Conservation (phyloP, 768 basidiomycete genomes). For the Tephrocybe sp. region DNA sequence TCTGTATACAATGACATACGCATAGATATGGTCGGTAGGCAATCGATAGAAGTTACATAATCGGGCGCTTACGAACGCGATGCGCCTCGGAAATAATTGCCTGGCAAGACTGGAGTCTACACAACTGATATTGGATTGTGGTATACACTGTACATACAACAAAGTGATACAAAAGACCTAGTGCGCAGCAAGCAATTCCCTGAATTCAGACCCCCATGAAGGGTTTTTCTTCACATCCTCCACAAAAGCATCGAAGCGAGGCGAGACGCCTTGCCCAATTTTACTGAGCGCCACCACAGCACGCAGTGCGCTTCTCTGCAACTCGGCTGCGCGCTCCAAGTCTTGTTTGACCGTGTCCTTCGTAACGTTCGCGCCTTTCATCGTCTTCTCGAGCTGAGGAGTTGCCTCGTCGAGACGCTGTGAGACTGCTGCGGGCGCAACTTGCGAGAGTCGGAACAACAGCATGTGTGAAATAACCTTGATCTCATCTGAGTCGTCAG, state of each 20-base stretch:
- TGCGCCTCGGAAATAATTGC: too few species aligned
- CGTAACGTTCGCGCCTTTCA: conserved; percentile 85
- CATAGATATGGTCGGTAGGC: too few species aligned
- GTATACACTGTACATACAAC: not conserved
- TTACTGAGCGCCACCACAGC: conserved; percentile 87
- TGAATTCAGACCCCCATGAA: conserved; percentile 71
- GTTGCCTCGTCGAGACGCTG: conserved; percentile 85
- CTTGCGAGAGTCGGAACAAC: conserved; percentile 85
- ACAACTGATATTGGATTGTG: too few species aligned
- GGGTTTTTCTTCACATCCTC: conserved; percentile 67
- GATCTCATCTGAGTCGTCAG: conserved; percentile 93
- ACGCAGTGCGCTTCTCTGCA: conserved; percentile 87
- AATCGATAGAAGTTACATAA: too few species aligned
- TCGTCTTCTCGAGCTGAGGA: conserved; percentile 81
- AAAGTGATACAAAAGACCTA: not conserved
- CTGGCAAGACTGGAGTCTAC: too few species aligned
- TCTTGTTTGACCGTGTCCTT: conserved; percentile 98
- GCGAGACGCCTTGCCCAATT: conserved; percentile 61
- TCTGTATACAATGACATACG: too few species aligned
- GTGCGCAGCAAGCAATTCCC: conserved; percentile 43
- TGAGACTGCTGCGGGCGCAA: conserved; percentile 81
- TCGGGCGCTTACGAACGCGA: too few species aligned
- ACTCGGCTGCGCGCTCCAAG: conserved; percentile 81
- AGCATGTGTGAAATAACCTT: conserved; percentile 97
- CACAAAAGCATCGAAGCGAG: conserved; percentile 80